Evolutionary conservation across 2,329 filamentous ascomycete species (phyloP).

Genomic region (Sarocladium kiliense): DNA sequence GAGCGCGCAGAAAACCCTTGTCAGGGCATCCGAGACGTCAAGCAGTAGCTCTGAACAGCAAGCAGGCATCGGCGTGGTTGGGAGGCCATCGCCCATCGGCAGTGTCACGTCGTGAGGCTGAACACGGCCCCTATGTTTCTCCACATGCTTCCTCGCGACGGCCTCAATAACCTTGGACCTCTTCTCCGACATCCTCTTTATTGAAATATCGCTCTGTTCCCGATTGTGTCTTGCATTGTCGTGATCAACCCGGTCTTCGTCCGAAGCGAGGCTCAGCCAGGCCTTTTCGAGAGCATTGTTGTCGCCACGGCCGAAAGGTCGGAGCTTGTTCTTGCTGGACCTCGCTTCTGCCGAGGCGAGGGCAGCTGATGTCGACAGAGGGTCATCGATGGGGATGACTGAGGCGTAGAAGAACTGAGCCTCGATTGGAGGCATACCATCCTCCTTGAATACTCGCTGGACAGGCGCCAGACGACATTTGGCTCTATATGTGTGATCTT

Average conservation of each 20-base stretch:
- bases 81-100: conserved; percentile 21
- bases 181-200: conserved; percentile 29
- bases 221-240: conserved; percentile 21
- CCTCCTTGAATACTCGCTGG: conserved; percentile 30
- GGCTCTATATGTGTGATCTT: conserved; percentile 53
- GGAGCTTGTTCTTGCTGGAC: conserved; percentile 55
- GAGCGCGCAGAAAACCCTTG: conserved; percentile 45
- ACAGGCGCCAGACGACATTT: conserved; percentile 53
- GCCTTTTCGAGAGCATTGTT: conserved; percentile 74
- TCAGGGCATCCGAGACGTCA: conserved; percentile 43
- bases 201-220: conserved; percentile 17
- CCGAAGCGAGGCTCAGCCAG: conserved; percentile 59
- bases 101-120: conserved; percentile 24
- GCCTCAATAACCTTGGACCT: conserved; percentile 33
- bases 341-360: conserved; percentile 44
- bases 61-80: conserved; percentile 26
- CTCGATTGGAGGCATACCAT: conserved; percentile 53
- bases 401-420: conserved; percentile 86
- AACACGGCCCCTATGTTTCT: conserved; percentile 38
- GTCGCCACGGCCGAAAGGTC: conserved; percentile 75
- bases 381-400: conserved; percentile 78
- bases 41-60: conserved; percentile 45
- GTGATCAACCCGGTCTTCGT: conserved; percentile 44
- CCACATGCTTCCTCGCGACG: conserved; percentile 41
- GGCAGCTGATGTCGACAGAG: conserved; percentile 62